Evolutionary conservation across 164 flowering plant genomes (phyloP).

Genomic region (Stephania cephalantha): DNA sequence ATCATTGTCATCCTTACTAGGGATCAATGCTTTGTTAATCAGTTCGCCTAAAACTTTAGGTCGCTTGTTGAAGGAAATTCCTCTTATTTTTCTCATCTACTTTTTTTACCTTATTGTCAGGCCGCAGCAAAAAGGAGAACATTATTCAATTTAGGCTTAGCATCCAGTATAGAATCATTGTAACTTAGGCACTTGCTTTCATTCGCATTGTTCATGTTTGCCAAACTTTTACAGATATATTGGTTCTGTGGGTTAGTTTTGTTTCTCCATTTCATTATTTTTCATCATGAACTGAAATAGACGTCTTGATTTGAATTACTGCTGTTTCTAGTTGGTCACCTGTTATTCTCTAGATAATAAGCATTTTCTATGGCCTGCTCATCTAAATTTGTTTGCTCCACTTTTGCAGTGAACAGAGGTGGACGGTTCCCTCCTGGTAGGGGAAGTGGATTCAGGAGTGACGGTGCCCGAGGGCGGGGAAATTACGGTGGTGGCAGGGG

Average conservation of each 20-base stretch:
- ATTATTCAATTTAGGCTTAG: not conserved
- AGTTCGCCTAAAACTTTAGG: not conserved
- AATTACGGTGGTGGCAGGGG: slow-evolving; percentile 34
- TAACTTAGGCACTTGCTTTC: not conserved
- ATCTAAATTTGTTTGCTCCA: not conserved
- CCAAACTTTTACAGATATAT: not conserved
- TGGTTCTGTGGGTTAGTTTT: not conserved
- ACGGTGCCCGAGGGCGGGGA: slow-evolving; percentile 54
- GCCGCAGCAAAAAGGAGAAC: not conserved
- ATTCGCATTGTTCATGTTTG: not conserved
- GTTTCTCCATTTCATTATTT: not conserved
- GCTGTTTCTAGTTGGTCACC: not conserved
- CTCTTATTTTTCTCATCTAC: not conserved
- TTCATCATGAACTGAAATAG: not conserved
- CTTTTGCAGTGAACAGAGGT: slow-evolving; percentile 36
- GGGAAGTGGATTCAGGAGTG: slow-evolving; percentile 43
- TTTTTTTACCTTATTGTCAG: not conserved
- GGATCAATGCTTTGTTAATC: not conserved
- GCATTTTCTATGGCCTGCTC: not conserved
- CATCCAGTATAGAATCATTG: not conserved
- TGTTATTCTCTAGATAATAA: not conserved
- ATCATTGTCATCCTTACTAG: not conserved
- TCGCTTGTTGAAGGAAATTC: not conserved
- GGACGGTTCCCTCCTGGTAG: slow-evolving; percentile 36
- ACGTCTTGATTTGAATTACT: not conserved